Conservation (phyloP, 225 moss, liverwort and hornwort species). For the Climacium dendroides region DNA sequence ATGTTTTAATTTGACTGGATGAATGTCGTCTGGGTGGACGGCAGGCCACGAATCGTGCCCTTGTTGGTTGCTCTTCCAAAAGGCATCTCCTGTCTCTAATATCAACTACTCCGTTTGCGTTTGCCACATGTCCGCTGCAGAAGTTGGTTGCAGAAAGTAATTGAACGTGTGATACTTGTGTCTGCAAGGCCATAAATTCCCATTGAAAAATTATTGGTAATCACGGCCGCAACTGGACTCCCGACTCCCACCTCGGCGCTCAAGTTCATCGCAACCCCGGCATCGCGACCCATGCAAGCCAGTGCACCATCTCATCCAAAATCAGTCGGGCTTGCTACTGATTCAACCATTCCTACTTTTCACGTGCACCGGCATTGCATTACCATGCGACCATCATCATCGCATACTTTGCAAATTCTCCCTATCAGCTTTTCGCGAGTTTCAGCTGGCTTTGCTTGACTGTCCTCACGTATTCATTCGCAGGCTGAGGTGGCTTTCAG, state of each 20-base stretch:
- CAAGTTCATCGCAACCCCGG: background rate
- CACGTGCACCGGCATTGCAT: background rate
- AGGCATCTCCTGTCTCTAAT: background rate
- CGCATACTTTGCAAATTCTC: background rate
- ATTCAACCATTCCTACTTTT: background rate
- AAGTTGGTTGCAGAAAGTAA: background rate
- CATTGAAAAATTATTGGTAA: background rate
- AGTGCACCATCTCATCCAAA: background rate
- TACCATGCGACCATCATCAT: background rate
- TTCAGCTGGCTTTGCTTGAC: background rate
- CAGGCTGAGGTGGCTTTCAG: background rate
- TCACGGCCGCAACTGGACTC: background rate
- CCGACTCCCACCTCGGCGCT: background rate
- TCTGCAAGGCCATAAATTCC: background rate
- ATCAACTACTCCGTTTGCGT: background rate
- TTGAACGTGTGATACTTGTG: constrained; percentile 2
- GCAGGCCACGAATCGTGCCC: background rate
- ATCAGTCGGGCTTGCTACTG: background rate
- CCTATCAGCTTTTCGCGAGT: background rate
- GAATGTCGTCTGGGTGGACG: background rate
- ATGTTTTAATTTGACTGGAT: background rate
- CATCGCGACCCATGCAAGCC: background rate
- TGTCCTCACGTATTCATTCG: background rate
- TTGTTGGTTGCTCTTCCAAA: background rate
- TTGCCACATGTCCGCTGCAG: background rate